A percentile compares a stretch with the other conserved stretches of the same genome.
Evolutionary conservation across 371 early-diverging fungal genomes (phyloP).

Genomic region (Rhizopus delemar): DNA sequence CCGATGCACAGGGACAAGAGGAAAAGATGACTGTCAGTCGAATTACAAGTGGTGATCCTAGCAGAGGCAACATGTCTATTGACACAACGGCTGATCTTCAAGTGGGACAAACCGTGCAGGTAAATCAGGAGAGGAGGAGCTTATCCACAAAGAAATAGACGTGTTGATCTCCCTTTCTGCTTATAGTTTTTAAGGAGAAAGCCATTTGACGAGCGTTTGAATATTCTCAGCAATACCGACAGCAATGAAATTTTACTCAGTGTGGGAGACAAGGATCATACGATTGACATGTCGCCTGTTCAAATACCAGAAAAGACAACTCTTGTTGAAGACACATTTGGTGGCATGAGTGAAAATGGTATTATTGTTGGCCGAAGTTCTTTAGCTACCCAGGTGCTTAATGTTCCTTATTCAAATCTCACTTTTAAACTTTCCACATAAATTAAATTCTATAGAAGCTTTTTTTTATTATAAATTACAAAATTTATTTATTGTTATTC

Average conservation of each 20-base stretch:
- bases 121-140: conserved; percentile 18
- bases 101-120: conserved; percentile 63
- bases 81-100: conserved; percentile 67
- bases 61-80: conserved; percentile 73
- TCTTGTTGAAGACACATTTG: conserved; percentile 37
- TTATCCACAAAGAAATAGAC: background rate
- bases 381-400: conserved; percentile 36
- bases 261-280: conserved; percentile 37
- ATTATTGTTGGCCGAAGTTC: conserved; percentile 47
- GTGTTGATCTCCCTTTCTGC: background rate
- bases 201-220: background rate
- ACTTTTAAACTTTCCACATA: conserved; percentile 16
- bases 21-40: conserved; percentile 53
- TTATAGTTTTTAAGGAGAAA: conserved; percentile 32
- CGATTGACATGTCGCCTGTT: conserved; percentile 36
- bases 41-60: conserved; percentile 77
- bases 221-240: conserved; percentile 6
- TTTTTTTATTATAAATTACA: background rate
- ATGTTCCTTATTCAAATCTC: conserved; percentile 45
- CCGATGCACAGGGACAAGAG: conserved; percentile 8
- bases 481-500: conserved; percentile 6
- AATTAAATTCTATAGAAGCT: background rate
- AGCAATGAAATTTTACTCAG: conserved; percentile 27
- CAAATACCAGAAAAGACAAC: conserved; percentile 15
- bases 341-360: conserved; percentile 61